These are phyloP conservation scores for Dicorynia guianensis DNA, from an alignment of 306 rosid genomes.

Conservation along the genomic window DNA sequence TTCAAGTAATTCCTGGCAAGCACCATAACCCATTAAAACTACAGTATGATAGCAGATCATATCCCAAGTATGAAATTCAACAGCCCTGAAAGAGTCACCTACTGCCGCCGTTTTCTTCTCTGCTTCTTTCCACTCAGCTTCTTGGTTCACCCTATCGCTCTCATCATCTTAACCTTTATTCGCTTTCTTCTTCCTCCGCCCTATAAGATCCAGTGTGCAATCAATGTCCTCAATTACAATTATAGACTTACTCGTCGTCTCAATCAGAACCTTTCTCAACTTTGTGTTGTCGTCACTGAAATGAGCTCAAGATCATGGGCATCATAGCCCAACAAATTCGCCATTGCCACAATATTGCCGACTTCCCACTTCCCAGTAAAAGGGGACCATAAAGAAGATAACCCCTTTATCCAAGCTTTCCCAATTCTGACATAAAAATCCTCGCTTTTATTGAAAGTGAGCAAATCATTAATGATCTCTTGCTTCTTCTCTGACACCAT, in stretches of 20 bases:
- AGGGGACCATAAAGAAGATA: slow-evolving; percentile 79
- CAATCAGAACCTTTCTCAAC: slow-evolving; percentile 82
- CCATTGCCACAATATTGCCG: slow-evolving; percentile 90
- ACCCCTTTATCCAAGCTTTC: slow-evolving; percentile 90
- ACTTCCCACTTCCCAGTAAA: slow-evolving; percentile 82
- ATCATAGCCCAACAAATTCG: slow-evolving; percentile 75
- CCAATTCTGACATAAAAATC: slow-evolving; percentile 83
- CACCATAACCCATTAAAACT: slow-evolving; percentile 74
- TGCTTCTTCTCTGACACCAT: slow-evolving; percentile 71
- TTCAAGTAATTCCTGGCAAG: slow-evolving; percentile 76
- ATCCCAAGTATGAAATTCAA: slow-evolving; percentile 90
- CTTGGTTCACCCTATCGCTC: slow-evolving; percentile 42
- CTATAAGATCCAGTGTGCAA: slow-evolving; percentile 90
- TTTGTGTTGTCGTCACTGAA: slow-evolving; percentile 88
- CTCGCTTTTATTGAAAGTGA: slow-evolving; percentile 73
- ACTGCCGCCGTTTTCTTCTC: slow-evolving; percentile 55
- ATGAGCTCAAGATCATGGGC: slow-evolving; percentile 89
- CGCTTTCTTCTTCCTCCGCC: slow-evolving; percentile 78
- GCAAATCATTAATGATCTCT: slow-evolving; percentile 81
- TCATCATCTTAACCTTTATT: slow-evolving; percentile 60
- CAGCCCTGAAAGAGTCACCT: slow-evolving; percentile 86
- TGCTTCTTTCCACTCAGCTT: slow-evolving; percentile 55
- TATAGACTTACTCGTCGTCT: slow-evolving; percentile 84
- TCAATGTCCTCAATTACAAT: slow-evolving; percentile 93
- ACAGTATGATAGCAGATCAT: slow-evolving; percentile 87